Conservation (phyloP, 352 stramenopile species). For the Phytophthora europaea region DNA sequence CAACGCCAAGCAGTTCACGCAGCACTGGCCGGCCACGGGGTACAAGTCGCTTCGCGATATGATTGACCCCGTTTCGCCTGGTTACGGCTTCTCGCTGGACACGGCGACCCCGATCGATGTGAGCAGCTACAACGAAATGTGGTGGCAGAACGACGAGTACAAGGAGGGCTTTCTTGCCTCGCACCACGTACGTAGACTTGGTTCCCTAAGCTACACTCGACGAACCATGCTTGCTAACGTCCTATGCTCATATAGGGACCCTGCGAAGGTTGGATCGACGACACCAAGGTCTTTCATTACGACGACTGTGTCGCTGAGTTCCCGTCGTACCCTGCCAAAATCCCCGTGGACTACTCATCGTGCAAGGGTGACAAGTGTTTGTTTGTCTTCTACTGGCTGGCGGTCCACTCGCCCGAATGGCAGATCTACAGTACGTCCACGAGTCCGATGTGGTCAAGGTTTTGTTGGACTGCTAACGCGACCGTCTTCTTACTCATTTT, state of each 20-base stretch:
- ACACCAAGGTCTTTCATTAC: conserved; percentile 52
- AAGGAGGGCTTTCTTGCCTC: conserved; percentile 49
- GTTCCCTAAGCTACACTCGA: neutral
- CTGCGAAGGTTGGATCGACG: conserved; percentile 64
- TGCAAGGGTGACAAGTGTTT: conserved; percentile 58
- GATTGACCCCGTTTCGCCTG: conserved; percentile 42
- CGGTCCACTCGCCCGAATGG: conserved; percentile 47
- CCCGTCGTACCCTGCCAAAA: conserved; percentile 48
- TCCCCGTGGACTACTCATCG: conserved; percentile 57
- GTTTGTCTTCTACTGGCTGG: conserved; percentile 66
- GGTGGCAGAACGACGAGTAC: conserved; percentile 56
- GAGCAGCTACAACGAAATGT: conserved; percentile 39
- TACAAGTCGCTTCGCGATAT: conserved; percentile 52
- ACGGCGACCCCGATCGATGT: conserved; percentile 42
- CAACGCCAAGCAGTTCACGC: conserved; percentile 43
- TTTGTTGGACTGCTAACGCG: neutral
- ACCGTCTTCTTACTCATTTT: neutral
- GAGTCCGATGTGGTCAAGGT: neutral
- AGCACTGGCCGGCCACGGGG: conserved; percentile 38
- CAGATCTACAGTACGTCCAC: conserved; percentile 56
- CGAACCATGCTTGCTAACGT: neutral
- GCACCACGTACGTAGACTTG: conserved; percentile 42
- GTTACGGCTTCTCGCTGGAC: conserved; percentile 41
- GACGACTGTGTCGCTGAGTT: conserved; percentile 58
- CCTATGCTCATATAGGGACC: conserved; percentile 33